Percentiles rank a stretch among this genome's conserved stretches.
These are phyloP conservation scores for Phytophthora agathidicida DNA, from an alignment of 352 stramenopile genomes.

Conservation along the genomic window DNA sequence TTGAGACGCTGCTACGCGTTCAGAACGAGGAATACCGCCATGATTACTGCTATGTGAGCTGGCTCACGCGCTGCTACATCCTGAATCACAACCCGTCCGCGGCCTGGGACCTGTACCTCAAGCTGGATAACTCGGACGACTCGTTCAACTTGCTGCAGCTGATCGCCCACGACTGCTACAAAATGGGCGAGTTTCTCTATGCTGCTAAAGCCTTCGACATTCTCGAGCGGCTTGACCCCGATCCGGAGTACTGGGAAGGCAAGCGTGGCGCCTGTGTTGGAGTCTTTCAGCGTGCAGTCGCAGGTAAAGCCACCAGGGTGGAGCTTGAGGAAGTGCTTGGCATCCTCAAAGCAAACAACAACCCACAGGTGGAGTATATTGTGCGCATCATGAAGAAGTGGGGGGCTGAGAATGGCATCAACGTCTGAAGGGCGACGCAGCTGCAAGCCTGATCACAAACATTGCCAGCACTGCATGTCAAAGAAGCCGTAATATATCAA, in stretches of 20 bases:
- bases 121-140: constrained; percentile 95
- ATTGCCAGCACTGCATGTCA: too few relatives aligned
- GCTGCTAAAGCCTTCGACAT: constrained; percentile 95
- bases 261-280: constrained; percentile 95
- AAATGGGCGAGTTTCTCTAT: constrained; percentile 96
- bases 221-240: constrained; percentile 93
- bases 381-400: constrained; percentile 97
- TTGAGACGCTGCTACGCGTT: constrained; percentile 93
- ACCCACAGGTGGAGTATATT: constrained; percentile 96
- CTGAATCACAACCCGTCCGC: constrained; percentile 94
- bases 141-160: constrained; percentile 96
- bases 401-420: constrained; percentile 90
- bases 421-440: constrained; percentile 50
- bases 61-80: constrained; percentile 94
- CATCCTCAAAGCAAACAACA: constrained; percentile 94
- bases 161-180: constrained; percentile 98
- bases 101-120: constrained; percentile 97
- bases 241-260: constrained; percentile 97
- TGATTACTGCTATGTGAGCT: constrained; percentile 94
- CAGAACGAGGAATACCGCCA: constrained; percentile 92
- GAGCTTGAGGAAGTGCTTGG: constrained; percentile 91
- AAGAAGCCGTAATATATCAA: constrained; percentile 13
- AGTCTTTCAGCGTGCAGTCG: constrained; percentile 95
- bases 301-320: constrained; percentile 88
- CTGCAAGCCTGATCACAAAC: too few relatives aligned